Base-by-base conservation (phyloP, 2,329 filamentous ascomycete species). In the Calonectria naviculata region DNA sequence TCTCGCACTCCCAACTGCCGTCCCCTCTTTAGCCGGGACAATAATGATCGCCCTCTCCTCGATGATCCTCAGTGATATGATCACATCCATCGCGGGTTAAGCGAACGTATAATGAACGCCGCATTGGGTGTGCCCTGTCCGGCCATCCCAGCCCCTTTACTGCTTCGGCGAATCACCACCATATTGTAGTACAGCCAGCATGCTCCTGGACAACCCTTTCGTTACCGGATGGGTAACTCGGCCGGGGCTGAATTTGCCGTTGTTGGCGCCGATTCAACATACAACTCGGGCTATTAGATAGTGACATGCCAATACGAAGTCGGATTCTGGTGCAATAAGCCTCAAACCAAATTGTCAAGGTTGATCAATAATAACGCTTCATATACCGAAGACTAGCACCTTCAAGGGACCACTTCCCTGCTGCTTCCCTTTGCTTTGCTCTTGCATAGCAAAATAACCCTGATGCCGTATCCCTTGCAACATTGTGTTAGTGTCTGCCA, bases 391-490 rank as follows among this genome's bases (percentile, higher is more conserved):
- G 52, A 24, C 31, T 46, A 46, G 42, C n/a, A 24, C 31, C 10
- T n/a, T 13, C 7, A 3, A 58, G 31, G 52, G 31, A 58, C 21
- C 17, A 34, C 52, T 19, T 58, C 52, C 52, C 52, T 58, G 52
- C n/a, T 38, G 34, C 10, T 24, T 26, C 31, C 26, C 52, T 26
- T 34, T 26, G 52, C 52, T 38, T 36, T 58, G 13, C 52, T 58
- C 31, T 34, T 26, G 31, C 21, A 26, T 13, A 38, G 31, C 9
- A 58, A 26, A 21, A 38, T 19, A 34, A n/a, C 31, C 52, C 21
- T 19, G 52, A 58, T 26, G 13, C 63, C 31, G 34, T 77, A 49
- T 67, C 63, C 69, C 70, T 62, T 63, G 54, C 60, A 64, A 67
- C 47, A 41, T 61, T 56, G 66, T 60, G 66, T 58, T 31, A 29